Conservation (phyloP, 2,329 filamentous ascomycete species). For the Exserohilum rostratum region DNA sequence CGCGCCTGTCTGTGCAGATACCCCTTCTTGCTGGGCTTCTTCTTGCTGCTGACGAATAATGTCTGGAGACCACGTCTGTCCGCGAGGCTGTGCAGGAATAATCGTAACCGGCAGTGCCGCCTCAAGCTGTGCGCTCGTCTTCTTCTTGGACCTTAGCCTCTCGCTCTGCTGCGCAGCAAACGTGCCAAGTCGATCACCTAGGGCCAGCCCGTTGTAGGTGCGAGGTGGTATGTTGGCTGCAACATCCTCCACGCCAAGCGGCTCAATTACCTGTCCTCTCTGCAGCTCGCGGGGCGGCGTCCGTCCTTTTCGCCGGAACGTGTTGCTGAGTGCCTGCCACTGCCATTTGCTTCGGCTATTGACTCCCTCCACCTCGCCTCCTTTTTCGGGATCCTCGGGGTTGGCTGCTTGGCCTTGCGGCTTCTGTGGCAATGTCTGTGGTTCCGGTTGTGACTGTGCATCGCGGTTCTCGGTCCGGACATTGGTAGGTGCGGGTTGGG, state of each 20-base stretch:
- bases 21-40: conserved; percentile 23
- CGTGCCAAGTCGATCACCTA: conserved; percentile 55
- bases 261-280: conserved; percentile 59
- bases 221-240: conserved; percentile 48
- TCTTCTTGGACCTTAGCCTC: conserved; percentile 50
- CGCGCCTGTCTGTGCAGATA: conserved; percentile 15
- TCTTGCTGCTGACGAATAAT: conserved; percentile 34
- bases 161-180: conserved; percentile 58
- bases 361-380: conserved; percentile 20
- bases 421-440: conserved; percentile 8
- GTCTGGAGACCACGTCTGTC: conserved; percentile 61
- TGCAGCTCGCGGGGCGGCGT: conserved; percentile 66
- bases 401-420: conserved; percentile 14
- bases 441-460: conserved; percentile 9
- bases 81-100: conserved; percentile 64
- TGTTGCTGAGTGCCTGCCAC: conserved; percentile 61
- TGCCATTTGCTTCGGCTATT: conserved; percentile 38
- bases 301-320: conserved; percentile 63
- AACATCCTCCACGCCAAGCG: conserved; percentile 45
- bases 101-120: conserved; percentile 62
- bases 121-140: conserved; percentile 42
- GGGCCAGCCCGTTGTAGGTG: conserved; percentile 52
- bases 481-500: conserved; percentile 23
- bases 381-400: conserved; percentile 41
- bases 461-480: conserved; percentile 16